Conservation (phyloP, 805 yeast species). For the Kodamaea nitidulidarum region DNA sequence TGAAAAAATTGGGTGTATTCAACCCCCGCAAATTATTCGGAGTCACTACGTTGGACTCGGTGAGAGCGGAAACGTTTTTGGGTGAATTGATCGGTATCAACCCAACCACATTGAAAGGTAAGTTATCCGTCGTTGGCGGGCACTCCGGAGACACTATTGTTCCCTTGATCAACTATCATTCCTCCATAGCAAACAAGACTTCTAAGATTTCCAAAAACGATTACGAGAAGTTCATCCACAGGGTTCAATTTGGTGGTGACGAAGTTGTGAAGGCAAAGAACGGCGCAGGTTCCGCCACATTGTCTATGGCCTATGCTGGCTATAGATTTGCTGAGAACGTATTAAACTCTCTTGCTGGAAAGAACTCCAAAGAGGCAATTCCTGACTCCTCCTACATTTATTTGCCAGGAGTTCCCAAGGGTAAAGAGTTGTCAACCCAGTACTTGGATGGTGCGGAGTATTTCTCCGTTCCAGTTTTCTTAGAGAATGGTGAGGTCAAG, state of each 20-base stretch:
- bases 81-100: slow-evolving; percentile 31
- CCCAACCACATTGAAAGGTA: slow-evolving; percentile 34
- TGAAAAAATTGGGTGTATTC: slow-evolving; percentile 44
- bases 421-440: slow-evolving; percentile 36
- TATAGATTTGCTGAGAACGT: slow-evolving; percentile 68
- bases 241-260: slow-evolving; percentile 75
- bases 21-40: slow-evolving; percentile 44
- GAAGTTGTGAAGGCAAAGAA: slow-evolving; percentile 94
- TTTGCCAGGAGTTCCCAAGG: slow-evolving; percentile 52
- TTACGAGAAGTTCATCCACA: slow-evolving; percentile 28
- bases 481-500: slow-evolving; percentile 35
- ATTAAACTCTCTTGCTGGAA: slow-evolving; percentile 56
- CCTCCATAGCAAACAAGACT: slow-evolving; percentile 17
- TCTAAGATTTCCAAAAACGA: slow-evolving; percentile 14
- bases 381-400: slow-evolving; percentile 51
- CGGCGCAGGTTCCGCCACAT: slow-evolving; percentile 92
- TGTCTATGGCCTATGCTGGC: slow-evolving; percentile 93
- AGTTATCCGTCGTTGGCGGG: slow-evolving; percentile 42
- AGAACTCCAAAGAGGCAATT: slow-evolving; percentile 40
- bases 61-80: slow-evolving; percentile 44
- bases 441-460: slow-evolving; percentile 38
- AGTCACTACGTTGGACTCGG: slow-evolving; percentile 44
- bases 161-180: slow-evolving; percentile 28
- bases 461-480: slow-evolving; percentile 46
- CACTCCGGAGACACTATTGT: slow-evolving; percentile 47